These are phyloP conservation scores for Theileria luwenshuni DNA, from an alignment of 169 alveolate genomes.

Conservation along the genomic window DNA sequence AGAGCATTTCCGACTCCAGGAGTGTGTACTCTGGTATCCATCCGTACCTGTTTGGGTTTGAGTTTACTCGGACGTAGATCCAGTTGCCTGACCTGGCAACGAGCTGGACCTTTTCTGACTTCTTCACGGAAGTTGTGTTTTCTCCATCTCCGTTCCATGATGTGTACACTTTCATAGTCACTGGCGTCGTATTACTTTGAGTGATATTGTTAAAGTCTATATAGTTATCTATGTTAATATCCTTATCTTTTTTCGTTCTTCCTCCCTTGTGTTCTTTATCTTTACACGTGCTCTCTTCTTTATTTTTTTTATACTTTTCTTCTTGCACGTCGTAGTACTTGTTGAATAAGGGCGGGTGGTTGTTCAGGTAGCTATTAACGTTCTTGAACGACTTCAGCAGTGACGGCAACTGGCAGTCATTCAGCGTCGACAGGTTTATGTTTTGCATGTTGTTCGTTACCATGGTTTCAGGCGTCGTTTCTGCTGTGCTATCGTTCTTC, in stretches of 20 bases:
- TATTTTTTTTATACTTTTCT: conserved; percentile 3
- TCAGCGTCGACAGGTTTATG: background rate
- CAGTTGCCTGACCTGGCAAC: conserved; percentile 58
- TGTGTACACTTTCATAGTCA: conserved; percentile 45
- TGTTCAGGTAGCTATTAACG: conserved; percentile 17
- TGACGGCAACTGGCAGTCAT: conserved; percentile 4
- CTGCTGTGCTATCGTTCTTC: conserved; percentile 12
- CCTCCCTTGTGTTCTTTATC: background rate
- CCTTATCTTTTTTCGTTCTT: background rate
- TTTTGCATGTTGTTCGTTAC: background rate
- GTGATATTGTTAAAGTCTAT: conserved; percentile 15
- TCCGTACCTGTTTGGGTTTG: conserved; percentile 27
- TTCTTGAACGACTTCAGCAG: conserved; percentile 10
- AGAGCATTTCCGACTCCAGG: conserved; percentile 52
- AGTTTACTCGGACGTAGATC: conserved; percentile 46
- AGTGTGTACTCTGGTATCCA: conserved; percentile 65
- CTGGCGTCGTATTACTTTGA: conserved; percentile 27
- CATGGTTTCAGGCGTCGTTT: conserved; percentile 22
- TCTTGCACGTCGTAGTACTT: conserved; percentile 1
- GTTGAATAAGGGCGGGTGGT: conserved; percentile 16
- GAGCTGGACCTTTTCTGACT: conserved; percentile 54
- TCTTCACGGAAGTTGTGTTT: conserved; percentile 50
- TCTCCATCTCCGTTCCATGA: conserved; percentile 38
- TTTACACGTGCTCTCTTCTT: too few species aligned
- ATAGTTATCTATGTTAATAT: conserved; percentile 23